These are phyloP conservation scores for Dalechampia spathulata DNA, from an alignment of 441 rosid species.

Conservation along the genomic window DNA sequence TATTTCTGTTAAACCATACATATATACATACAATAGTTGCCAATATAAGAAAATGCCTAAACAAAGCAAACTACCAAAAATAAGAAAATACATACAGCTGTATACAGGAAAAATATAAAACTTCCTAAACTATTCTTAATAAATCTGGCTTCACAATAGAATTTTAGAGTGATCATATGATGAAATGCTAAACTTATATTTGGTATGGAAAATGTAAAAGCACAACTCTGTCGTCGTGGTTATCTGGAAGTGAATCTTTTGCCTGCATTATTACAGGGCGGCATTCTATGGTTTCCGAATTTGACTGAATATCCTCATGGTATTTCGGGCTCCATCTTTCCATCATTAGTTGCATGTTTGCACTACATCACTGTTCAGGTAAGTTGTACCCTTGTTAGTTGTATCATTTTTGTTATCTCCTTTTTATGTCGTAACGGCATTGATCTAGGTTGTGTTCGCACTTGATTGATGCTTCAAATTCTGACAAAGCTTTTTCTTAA, in stretches of 20 bases:
- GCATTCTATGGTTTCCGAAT: constrained; percentile 87
- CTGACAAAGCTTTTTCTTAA: not conserved
- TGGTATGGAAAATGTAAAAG: not conserved
- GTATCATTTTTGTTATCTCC: not conserved
- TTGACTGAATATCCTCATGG: constrained; percentile 62
- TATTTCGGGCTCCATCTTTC: constrained; percentile 60
- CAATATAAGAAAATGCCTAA: too few species aligned
- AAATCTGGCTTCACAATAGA: too few species aligned
- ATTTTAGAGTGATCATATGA: too few species aligned
- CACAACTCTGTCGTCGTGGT: not conserved
- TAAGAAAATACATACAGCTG: too few species aligned
- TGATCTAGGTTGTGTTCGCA: not conserved
- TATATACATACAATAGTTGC: too few species aligned
- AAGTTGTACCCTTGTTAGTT: constrained; percentile 1
- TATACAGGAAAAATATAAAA: too few species aligned
- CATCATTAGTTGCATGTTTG: constrained; percentile 58
- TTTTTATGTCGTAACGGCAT: not conserved
- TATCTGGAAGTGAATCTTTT: constrained; percentile 1
- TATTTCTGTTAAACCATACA: too few species aligned
- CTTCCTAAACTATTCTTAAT: too few species aligned
- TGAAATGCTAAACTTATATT: not conserved
- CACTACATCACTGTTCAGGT: constrained; percentile 84
- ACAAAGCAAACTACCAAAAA: too few species aligned
- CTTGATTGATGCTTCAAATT: not conserved
- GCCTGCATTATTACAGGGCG: constrained; percentile 60